Evolutionary conservation across 805 yeast genomes (phyloP).

Genomic region (Candida namnaoensis): DNA sequence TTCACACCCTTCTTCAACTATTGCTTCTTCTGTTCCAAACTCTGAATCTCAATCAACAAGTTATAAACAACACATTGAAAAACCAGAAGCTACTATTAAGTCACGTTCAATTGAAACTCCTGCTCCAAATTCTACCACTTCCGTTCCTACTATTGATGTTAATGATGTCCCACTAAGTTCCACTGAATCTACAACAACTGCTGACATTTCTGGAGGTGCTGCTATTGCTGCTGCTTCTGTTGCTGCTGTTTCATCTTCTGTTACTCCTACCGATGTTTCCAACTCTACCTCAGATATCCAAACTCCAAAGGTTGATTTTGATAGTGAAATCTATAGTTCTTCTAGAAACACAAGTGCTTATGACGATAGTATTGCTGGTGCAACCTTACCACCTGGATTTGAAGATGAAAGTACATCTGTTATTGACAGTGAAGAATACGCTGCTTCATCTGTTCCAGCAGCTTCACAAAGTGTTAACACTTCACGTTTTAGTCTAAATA

Average conservation of each 20-base stretch:
- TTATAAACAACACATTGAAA: too few species aligned
- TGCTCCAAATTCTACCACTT: background rate
- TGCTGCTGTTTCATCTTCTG: background rate
- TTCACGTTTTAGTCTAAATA: too few species aligned
- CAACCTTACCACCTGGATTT: conserved; percentile 17
- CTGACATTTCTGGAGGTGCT: too few species aligned
- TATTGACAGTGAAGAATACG: background rate
- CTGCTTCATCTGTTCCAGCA: conserved; percentile 1
- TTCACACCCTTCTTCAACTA: background rate
- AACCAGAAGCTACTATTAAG: too few species aligned
- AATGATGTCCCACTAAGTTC: background rate
- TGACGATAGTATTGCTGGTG: conserved; percentile 10
- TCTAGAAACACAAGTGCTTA: background rate
- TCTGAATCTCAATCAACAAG: too few species aligned
- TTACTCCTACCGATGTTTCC: background rate
- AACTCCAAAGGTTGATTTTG: background rate
- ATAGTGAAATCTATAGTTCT: background rate
- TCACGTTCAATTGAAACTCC: background rate
- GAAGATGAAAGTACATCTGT: background rate
- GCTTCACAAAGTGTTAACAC: conserved; percentile 1
- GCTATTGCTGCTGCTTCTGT: background rate
- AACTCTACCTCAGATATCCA: background rate
- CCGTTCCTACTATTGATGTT: background rate
- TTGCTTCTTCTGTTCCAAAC: too few species aligned
- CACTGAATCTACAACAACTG: too few species aligned